Evolutionary conservation across 306 rosid genomes (phyloP).

Genomic region (Prunus campanulata): DNA sequence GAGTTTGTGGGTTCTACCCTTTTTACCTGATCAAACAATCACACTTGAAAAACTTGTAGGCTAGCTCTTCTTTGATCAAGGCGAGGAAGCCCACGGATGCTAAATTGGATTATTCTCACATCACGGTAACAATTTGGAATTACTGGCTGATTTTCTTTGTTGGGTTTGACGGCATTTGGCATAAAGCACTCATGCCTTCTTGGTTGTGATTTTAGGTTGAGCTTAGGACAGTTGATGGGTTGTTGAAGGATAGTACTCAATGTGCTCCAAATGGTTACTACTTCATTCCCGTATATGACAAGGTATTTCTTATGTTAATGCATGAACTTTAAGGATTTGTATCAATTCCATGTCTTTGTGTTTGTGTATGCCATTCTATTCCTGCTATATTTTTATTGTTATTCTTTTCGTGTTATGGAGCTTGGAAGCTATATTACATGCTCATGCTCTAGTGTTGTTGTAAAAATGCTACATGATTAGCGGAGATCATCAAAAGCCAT

Average conservation of each 20-base stretch:
- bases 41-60: slow-evolving; percentile 33
- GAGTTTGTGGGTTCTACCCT: not conserved
- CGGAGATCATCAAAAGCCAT: not conserved
- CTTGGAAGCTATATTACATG: not conserved
- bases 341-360: not conserved
- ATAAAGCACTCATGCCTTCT: not conserved
- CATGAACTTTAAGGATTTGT: not conserved
- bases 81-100: slow-evolving; percentile 59
- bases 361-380: too few species aligned
- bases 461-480: not conserved
- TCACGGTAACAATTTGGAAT: slow-evolving; percentile 42
- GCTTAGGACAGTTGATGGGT: slow-evolving; percentile 88
- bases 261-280: slow-evolving; percentile 99
- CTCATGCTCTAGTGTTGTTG: not conserved
- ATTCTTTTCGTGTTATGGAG: too few species aligned
- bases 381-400: too few species aligned
- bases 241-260: slow-evolving; percentile 90
- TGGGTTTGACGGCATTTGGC: not conserved
- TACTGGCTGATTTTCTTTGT: not conserved
- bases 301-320: slow-evolving; percentile 42
- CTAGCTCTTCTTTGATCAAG: slow-evolving; percentile 72
- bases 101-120: slow-evolving; percentile 90
- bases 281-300: slow-evolving; percentile 97
- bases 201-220: slow-evolving; percentile 60
- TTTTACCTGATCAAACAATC: not conserved